A percentile compares a stretch with the other conserved stretches of the same genome.
Conservation (phyloP, 805 yeast genomes). For the Diddensiella caesifluorescens region DNA sequence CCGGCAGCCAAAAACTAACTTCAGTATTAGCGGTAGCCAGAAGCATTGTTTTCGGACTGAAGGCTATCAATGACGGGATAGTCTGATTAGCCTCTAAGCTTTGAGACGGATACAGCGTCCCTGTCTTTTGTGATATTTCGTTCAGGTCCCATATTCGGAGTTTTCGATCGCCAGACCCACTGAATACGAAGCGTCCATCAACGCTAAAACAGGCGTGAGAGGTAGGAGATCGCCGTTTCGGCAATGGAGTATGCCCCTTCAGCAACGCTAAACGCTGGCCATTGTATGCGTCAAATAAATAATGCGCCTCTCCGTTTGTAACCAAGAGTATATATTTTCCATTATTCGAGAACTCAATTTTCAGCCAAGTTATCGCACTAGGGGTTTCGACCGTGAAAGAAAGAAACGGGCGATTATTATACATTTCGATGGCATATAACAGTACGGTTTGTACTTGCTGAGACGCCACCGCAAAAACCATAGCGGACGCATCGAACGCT, state of each 20-base stretch:
- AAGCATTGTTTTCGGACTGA: constrained; percentile 56
- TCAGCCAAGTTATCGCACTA: constrained; percentile 43
- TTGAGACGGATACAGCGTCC: constrained; percentile 21
- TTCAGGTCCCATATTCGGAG: constrained; percentile 48
- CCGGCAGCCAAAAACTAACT: constrained; percentile 41
- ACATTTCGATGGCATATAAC: constrained; percentile 56
- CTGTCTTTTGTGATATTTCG: constrained; percentile 13
- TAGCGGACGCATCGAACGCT: constrained; percentile 80
- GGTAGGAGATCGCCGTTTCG: constrained; percentile 36
- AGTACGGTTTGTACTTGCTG: constrained; percentile 42
- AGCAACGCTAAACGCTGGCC: constrained; percentile 48
- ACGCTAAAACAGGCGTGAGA: constrained; percentile 60
- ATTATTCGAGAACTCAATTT: constrained; percentile 73
- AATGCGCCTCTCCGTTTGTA: constrained; percentile 51
- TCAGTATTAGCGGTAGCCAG: constrained; percentile 62
- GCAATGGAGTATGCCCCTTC: constrained; percentile 45
- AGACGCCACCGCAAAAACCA: constrained; percentile 67
- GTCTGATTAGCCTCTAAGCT: constrained; percentile 20
- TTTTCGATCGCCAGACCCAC: constrained; percentile 54
- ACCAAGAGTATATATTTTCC: constrained; percentile 60
- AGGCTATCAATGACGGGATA: constrained; percentile 46
- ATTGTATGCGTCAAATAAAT: constrained; percentile 63
- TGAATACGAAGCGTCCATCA: constrained; percentile 57
- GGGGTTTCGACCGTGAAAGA: constrained; percentile 35
- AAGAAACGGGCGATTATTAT: constrained; percentile 53